Conservation (phyloP, 305 asterid genomes). For the Rubia tinctorum region DNA sequence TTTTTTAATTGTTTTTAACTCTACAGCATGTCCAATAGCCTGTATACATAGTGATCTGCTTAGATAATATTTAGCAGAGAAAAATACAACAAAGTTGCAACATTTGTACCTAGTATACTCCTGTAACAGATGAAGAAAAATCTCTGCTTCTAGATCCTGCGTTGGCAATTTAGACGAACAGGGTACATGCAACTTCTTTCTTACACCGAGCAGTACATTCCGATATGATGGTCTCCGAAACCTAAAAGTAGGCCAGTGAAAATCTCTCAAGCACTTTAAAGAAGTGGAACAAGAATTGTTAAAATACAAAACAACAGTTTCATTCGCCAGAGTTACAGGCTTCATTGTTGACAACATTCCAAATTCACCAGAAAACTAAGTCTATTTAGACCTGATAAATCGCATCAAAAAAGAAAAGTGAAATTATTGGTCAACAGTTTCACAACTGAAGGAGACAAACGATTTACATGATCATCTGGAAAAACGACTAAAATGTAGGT, state of each 20-base stretch:
- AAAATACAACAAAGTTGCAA: not conserved
- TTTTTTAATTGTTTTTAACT: not conserved
- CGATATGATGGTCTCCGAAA: constrained; percentile 96
- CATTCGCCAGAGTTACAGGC: not conserved
- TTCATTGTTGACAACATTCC: not conserved
- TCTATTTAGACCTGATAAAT: not conserved
- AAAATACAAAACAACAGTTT: not conserved
- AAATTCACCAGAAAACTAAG: constrained; percentile 1
- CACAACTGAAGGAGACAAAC: not conserved
- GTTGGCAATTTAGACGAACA: constrained; percentile 83
- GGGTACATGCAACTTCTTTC: constrained; percentile 61
- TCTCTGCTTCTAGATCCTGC: constrained; percentile 88
- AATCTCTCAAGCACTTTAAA: constrained; percentile 9
- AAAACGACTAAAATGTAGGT: not conserved
- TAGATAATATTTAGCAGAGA: not conserved
- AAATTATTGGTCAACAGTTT: not conserved
- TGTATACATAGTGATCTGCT: not conserved
- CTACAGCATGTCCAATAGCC: not conserved
- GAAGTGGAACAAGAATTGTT: not conserved
- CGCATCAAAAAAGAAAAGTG: no score
- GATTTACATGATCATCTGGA: not conserved
- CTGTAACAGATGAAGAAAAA: constrained; percentile 84
- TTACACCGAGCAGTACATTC: constrained; percentile 73
- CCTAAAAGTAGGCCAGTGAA: constrained; percentile 34
- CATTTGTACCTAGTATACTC: constrained; percentile 66